phyloP scores from a whole-genome alignment of 148 eudicot species.

The Diospyros lotus region DNA sequence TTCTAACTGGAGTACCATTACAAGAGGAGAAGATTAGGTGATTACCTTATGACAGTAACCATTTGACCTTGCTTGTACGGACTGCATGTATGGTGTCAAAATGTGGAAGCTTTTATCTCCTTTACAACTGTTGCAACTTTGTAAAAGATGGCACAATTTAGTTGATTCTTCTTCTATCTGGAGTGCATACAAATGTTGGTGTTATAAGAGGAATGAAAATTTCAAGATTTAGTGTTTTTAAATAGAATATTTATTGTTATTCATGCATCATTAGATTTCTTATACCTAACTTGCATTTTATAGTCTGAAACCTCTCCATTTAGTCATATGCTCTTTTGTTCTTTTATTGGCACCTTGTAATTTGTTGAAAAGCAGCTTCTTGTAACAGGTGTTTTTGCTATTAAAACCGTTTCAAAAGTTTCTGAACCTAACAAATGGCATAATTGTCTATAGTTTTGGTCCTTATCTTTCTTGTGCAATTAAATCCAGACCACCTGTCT shows the following conservation, averaged over 20 bases:
- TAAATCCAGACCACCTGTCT: neutral
- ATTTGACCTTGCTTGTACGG: too few relatives aligned
- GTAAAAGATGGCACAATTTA: neutral
- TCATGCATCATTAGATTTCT: neutral
- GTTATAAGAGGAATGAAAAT: conserved; percentile 1
- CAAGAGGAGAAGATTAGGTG: too few relatives aligned
- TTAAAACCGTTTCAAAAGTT: neutral
- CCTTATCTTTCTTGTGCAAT: conserved; percentile 2
- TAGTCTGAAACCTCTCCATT: neutral
- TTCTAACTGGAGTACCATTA: too few relatives aligned
- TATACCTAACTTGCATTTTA: neutral
- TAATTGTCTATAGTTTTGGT: neutral
- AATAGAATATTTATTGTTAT: neutral
- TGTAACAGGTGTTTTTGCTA: neutral
- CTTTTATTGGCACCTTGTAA: neutral
- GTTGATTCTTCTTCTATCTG: conserved; percentile 1
- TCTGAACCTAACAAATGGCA: neutral
- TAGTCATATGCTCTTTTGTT: neutral
- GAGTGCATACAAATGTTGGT: neutral
- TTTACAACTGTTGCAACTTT: neutral
- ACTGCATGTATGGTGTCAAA: too few relatives aligned
- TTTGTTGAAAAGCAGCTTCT: conserved; percentile 10
- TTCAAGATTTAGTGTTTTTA: neutral
- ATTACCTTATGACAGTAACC: too few relatives aligned
- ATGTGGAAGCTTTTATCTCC: too few relatives aligned